Base-by-base conservation (phyloP, 495 filamentous ascomycete genomes). In the Daldinia concentrica region DNA sequence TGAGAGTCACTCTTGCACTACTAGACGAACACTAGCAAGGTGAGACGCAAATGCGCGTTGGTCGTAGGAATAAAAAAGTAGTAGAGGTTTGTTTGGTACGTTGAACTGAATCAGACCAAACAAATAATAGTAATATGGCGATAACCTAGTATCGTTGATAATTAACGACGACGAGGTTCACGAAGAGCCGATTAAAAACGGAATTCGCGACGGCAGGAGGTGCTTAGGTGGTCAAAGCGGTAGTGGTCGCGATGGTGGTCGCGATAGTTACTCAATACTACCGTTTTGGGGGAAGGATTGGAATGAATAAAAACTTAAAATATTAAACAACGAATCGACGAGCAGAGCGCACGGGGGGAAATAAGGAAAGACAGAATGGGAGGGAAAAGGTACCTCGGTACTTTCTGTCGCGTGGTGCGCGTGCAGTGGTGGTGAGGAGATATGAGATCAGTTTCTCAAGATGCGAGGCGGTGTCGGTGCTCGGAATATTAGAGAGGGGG, bases 81-180 rank as follows among this genome's bases (percentile, higher is more conserved):
- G 43, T 48, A 24, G 32, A 26, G 7, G 37, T 34, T 32, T n/a
- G 72, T 71, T 67, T 74, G 72, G 64, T 74, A 64, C 72, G 72
- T 67, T 74, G 72, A 74, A 74, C 58, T 71, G n/a, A 74, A 74
- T 74, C 72, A 74, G 72, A 74, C 72, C 72, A 74, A 74, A 74
- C 72, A 26, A 57, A 60, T 7, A 43, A 56, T 22, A 43, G 24
- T 56, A 22, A 22, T 36, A 54, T 22, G 17, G 15, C 17, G 12
- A 37, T 11, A 64, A 2, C 55, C 57, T 29, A 30, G 22, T 68
- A 29, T 17, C 22, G 54, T 63, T 59, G 52, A 37, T 41, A 62
- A 22, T 63, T 39, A 9, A 63, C 65, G 69, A 64, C 66, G 64
- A 67, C 43, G 62, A 56, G 50, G 51, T 34, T 71, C 66, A 68